phyloP scores from a whole-genome alignment of 2,329 filamentous ascomycete genomes.

The Pseudogymnoascus sp. region DNA sequence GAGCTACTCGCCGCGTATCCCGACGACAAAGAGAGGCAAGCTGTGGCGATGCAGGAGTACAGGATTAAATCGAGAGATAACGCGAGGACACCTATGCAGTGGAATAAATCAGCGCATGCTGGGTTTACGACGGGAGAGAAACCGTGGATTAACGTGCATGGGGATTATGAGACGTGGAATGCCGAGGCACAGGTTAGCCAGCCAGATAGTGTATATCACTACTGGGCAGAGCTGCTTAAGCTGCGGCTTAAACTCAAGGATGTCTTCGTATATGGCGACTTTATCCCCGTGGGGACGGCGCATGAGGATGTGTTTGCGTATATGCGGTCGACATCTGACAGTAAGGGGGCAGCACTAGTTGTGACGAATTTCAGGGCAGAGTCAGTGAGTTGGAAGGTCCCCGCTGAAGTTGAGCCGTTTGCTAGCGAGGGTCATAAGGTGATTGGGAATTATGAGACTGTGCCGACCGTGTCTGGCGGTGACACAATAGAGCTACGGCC shows the following conservation, averaged over 20 bases:
- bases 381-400: constrained; percentile 17
- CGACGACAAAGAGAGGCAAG: constrained; percentile 33
- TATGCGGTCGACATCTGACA: constrained; percentile 30
- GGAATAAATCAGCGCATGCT: constrained; percentile 51
- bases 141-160: constrained; percentile 67
- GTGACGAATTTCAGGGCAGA: constrained; percentile 19
- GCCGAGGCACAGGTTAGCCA: constrained; percentile 46
- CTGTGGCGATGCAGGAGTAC: constrained; percentile 40
- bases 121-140: constrained; percentile 55
- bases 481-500: constrained; percentile 15
- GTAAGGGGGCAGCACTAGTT: constrained; percentile 5
- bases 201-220: constrained; percentile 47
- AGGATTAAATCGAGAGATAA: constrained; percentile 60
- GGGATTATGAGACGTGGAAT: constrained; percentile 56
- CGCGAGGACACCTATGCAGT: constrained; percentile 65
- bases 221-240: constrained; percentile 53
- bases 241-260: constrained; percentile 54
- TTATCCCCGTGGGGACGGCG: constrained; percentile 44
- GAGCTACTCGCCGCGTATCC: constrained; percentile 28
- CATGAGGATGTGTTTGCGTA: constrained; percentile 52
- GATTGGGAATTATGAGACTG: constrained; percentile 17
- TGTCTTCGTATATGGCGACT: constrained; percentile 61
- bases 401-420: constrained; percentile 5
- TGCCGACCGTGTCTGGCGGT: background rate
- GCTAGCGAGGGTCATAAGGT: constrained; percentile 10